Conservation (phyloP, 805 yeast genomes). For the Ogataea paraovalis region DNA sequence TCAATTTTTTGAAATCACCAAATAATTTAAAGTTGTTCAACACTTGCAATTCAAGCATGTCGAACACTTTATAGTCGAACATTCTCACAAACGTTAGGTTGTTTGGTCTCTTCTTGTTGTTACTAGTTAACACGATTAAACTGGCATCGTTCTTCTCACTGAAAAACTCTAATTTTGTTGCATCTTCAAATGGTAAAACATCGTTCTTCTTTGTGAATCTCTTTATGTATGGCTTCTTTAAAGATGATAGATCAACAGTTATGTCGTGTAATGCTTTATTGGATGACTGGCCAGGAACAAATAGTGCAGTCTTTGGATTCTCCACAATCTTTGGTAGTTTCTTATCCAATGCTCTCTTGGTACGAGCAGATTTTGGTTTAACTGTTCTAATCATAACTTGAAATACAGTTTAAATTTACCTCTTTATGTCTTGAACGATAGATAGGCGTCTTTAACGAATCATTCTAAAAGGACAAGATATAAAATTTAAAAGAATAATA, state of each 20-base stretch:
- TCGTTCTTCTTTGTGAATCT: slow-evolving; percentile 87
- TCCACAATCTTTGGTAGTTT: slow-evolving; percentile 86
- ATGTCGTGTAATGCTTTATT: slow-evolving; percentile 81
- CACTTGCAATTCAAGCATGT: slow-evolving; percentile 86
- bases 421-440: too few species aligned
- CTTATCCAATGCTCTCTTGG: slow-evolving; percentile 89
- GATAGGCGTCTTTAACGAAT: too few species aligned
- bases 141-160: slow-evolving; percentile 93
- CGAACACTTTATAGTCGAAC: slow-evolving; percentile 85
- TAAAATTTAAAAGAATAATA: too few species aligned
- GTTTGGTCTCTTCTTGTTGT: slow-evolving; percentile 90
- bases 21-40: slow-evolving; percentile 67
- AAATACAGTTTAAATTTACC: not conserved
- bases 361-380: slow-evolving; percentile 91
- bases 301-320: slow-evolving; percentile 84
- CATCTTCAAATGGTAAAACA: slow-evolving; percentile 89
- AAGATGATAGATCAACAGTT: slow-evolving; percentile 80
- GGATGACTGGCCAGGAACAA: slow-evolving; percentile 83
- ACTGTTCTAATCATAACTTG: slow-evolving; percentile 42
- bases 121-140: slow-evolving; percentile 69
- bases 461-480: too few species aligned
- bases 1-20: slow-evolving; percentile 71
- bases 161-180: slow-evolving; percentile 79
- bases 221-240: slow-evolving; percentile 87
- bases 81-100: slow-evolving; percentile 85